These are phyloP conservation scores for Kodamaea suecica DNA, from an alignment of 1,139 yeast species.

Conservation along the genomic window DNA sequence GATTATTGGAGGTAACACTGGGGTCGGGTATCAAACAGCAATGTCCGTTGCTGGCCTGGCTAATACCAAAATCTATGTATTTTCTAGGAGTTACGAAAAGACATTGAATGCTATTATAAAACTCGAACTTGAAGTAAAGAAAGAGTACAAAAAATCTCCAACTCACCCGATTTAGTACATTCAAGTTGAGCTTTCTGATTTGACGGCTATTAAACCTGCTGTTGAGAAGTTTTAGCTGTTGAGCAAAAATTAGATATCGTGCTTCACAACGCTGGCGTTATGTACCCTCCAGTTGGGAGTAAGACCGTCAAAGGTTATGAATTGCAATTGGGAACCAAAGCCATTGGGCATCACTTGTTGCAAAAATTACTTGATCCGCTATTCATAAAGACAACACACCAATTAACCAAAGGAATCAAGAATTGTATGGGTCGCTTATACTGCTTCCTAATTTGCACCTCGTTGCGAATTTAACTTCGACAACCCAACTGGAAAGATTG, in stretches of 20 bases:
- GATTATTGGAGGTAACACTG: slow-evolving; percentile 23
- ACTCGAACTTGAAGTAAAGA: slow-evolving; percentile 10
- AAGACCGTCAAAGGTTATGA: slow-evolving; percentile 38
- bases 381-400: slow-evolving; percentile 29
- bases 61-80: slow-evolving; percentile 16
- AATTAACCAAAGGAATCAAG: slow-evolving; percentile 19
- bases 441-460: slow-evolving; percentile 36
- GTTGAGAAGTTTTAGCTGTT: slow-evolving; percentile 26
- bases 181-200: slow-evolving; percentile 42
- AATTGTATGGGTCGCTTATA: slow-evolving; percentile 48
- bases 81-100: slow-evolving; percentile 19
- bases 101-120: slow-evolving; percentile 16
- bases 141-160: slow-evolving; percentile 7
- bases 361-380: slow-evolving; percentile 43
- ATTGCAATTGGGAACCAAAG: slow-evolving; percentile 48
- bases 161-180: slow-evolving; percentile 13
- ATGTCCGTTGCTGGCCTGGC: slow-evolving; percentile 12
- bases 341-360: slow-evolving; percentile 47
- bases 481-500: slow-evolving; percentile 20
- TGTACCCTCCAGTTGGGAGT: slow-evolving; percentile 26
- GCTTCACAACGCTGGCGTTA: slow-evolving; percentile 51
- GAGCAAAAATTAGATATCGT: slow-evolving; percentile 36
- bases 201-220: slow-evolving; percentile 41
- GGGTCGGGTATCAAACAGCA: slow-evolving; percentile 17
- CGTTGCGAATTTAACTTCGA: slow-evolving; percentile 41